Evolutionary conservation across 495 filamentous ascomycete genomes (phyloP), one percentile per base, ranked within the genome.

Genomic region (Neurospora sp.): DNA sequence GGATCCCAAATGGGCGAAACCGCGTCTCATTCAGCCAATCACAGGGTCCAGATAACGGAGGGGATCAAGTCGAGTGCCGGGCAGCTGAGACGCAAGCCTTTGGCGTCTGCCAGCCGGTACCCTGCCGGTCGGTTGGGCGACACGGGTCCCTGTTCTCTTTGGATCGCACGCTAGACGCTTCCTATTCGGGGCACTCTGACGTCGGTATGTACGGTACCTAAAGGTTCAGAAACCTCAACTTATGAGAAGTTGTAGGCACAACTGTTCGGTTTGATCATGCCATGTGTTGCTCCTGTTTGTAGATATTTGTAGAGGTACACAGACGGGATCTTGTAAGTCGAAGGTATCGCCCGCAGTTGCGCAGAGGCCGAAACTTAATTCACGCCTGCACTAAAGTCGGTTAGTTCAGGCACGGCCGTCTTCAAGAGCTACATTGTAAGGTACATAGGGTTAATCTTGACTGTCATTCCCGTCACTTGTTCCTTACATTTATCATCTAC

Each of bases 21-120:
- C 79, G 80, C 79, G 80, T 77, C 44, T 39, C 62, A 73, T 37
- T 69, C 71, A 69, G 72, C 80, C 79, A 82, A 82, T 82, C 76
- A 82, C 46, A 77, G 69, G 23, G 10, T 35, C 42, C 44, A 37
- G 70, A 41, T 46, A 71, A 66, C 74, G 69, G 78, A 75, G 74
- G 54, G 79, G 76, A 72, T 75, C 70, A 74, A 75, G 40, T 66
- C 54, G 41, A 66, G 14, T 35, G 54, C 54, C 54, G 54, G 12
- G 20, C 72, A 59, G 54, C 71, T 66, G 54, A 66, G 54, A 66
- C 27, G 27, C 54, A 66, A 27, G 54, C 54, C 27, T 66, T 35
- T 66, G 27, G 27, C 54, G 54, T 66, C 54, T 66, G 54, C 54
- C 54, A 66, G 54, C 54, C 54, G 23, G 54, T 62, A 62, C 23